Conservation (phyloP, 2,329 filamentous ascomycete species). For the Pyrenophora tritici-repentis region DNA sequence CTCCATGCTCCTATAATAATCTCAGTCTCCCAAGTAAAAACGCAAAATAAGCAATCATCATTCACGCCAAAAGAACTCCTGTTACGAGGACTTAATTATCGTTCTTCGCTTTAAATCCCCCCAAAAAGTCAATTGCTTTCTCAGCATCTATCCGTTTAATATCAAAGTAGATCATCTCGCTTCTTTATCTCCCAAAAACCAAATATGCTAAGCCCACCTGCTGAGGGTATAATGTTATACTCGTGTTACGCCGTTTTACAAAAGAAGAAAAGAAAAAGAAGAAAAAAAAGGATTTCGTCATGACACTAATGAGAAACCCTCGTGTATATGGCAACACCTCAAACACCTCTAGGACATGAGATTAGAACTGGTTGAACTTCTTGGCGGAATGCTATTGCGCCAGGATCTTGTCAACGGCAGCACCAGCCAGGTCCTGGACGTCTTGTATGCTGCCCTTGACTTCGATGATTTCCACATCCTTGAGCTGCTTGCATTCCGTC, state of each 20-base stretch:
- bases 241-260: background rate
- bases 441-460: constrained; percentile 49
- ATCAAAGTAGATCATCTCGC: too few relatives aligned
- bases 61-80: too few relatives aligned
- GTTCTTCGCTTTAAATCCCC: too few relatives aligned
- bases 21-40: too few relatives aligned
- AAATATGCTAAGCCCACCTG: background rate
- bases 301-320: too few relatives aligned
- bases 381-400: constrained; percentile 3
- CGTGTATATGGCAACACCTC: too few relatives aligned
- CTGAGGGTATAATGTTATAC: background rate
- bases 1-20: too few relatives aligned
- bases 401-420: constrained; percentile 45
- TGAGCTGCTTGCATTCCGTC: constrained; percentile 61
- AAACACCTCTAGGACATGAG: background rate
- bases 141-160: too few relatives aligned
- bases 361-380: constrained; percentile 2
- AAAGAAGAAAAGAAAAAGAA: constrained; percentile 15
- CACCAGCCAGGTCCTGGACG: constrained; percentile 48
- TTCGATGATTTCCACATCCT: constrained; percentile 54
- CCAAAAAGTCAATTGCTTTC: too few relatives aligned
- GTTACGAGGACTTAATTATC: too few relatives aligned
- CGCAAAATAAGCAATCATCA: too few relatives aligned
- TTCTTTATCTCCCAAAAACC: background rate
- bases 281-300: constrained; percentile 5